Conservation (phyloP, 495 filamentous ascomycete species). For the Penicillium pancosmium region DNA sequence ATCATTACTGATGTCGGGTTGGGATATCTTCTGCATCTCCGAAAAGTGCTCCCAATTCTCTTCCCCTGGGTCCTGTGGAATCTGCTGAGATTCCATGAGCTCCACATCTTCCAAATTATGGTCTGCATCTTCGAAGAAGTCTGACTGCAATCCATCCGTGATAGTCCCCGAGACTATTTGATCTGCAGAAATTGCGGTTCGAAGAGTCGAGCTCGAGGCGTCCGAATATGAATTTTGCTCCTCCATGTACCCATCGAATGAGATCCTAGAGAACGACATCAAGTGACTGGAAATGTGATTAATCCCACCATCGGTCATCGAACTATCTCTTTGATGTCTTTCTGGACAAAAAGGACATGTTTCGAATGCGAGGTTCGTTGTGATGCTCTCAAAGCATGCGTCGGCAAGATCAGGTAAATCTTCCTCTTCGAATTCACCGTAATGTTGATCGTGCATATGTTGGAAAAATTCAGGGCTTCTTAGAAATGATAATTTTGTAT, state of each 20-base stretch:
- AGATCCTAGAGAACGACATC: not conserved
- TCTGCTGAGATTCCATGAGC: not conserved
- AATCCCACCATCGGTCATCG: not conserved
- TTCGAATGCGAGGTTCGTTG: not conserved
- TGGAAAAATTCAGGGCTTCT: not conserved
- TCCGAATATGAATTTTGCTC: not conserved
- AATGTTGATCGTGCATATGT: not conserved
- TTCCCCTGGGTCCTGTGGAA: not conserved
- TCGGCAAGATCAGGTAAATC: not conserved
- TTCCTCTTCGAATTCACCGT: not conserved
- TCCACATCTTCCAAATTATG: not conserved
- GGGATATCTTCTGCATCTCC: too few species aligned
- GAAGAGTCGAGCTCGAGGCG: not conserved
- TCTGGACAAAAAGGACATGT: not conserved
- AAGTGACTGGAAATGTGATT: not conserved
- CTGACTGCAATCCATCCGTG: not conserved
- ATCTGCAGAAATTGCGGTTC: not conserved
- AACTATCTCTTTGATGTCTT: too few species aligned
- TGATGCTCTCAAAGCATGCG: not conserved
- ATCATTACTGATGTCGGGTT: too few species aligned
- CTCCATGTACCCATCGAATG: slow-evolving; percentile 1
- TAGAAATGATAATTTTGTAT: not conserved
- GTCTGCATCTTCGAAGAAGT: not conserved
- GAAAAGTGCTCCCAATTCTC: too few species aligned
- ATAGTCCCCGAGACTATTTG: not conserved